Base-by-base conservation (phyloP, 192 early-diverging fungal genomes). In the Rhizoclosmatium sp. region DNA sequence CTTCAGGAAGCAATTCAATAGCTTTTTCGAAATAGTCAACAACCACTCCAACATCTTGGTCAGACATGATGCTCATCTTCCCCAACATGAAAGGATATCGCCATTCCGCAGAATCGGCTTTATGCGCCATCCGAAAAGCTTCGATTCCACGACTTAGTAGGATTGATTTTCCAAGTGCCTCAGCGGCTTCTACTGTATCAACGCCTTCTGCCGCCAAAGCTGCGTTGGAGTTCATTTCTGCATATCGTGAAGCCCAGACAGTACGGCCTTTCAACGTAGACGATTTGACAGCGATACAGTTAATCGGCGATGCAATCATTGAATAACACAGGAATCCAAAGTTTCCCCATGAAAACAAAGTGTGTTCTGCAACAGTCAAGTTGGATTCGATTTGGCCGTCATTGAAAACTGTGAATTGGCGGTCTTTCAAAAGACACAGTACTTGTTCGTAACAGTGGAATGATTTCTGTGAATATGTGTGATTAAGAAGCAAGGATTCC, bases 391-490 rank as follows among this genome's bases (percentile, higher is more conserved):
- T 31, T 45, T 60, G 65, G 41, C 71, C 59, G 62, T 74, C 65
- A 51, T 77, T 59, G 39, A 70, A 59, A 40, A 47, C 51, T 9
- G 45, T 54, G 14, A 23, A 46, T 47, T 81, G 2, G 23, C 62
- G 49, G 16, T 78, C 5, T 12, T 81, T 21, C 58, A 76, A 49
- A 4, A 48, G 19, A 76, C 59, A 21, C 65, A 48, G 16, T 39
- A 85, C 89, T 75, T 89, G 85, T 7, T 87, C 82, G 76, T 90
- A 93, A 65, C 90, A 92, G 65, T 88, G 88, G 68, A 91, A 94
- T 1, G 93, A 83, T 78, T 82, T 81, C 91, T 92, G 67, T 49
- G 45, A 19, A 60, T 39, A 60, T 66, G 65, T 14, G 19, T 59
- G 58, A 31, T 31, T 31, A 31, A 31, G 31, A 31, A 31, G 31